Evolutionary conservation across 495 filamentous ascomycete species (phyloP), one percentile per base, ranked within the genome.

Genomic region (Penicillium crystallinum): DNA sequence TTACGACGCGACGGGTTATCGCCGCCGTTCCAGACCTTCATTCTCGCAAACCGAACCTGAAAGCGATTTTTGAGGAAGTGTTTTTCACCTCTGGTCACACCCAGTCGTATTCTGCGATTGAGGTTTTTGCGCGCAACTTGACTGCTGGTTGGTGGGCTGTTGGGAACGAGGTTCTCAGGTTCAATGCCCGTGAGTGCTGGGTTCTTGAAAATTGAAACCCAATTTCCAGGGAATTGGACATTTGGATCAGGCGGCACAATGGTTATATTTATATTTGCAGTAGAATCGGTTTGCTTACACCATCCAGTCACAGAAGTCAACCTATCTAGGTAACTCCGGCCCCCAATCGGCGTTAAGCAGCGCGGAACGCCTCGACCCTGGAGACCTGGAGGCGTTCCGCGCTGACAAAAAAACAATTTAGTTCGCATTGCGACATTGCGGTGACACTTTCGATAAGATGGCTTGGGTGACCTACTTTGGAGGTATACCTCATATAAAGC

Each of bases 61-160:
- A 80, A 58, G 70, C 65, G 21, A 37, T 85, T 7, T 69, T 86
- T 39, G 82, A 82, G 61, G 62, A 56, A 4, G 43, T 80, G 12
- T 69, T 85, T 52, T 73, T 76, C 15, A 14, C 0, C 3, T 11
- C 34, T 7, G 30, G 17, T 4, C 38, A 18, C 0, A 41, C 18
- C n/a, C n/a, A 74, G 35, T 21, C 25, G 4, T 89, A 91, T 59
- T 59, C 70, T 23, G 89, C 79, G 4, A 62, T 96, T 23, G 93
- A 98, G 70, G 80, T 97, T 2, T 98, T 97, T 75, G 90, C 91
- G 4, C 72, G 93, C 35, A 83, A 91, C 56, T 70, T 96, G 35
- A 95, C 91, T 0, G 80, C 86, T 34, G 90, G 87, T 2, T 97
- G 93, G 92, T 89, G 84, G 80, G 80, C 81, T 25, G 95, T 87